phyloP scores from a whole-genome alignment of 805 yeast genomes.

The Alloascoidea hylecoeti region DNA sequence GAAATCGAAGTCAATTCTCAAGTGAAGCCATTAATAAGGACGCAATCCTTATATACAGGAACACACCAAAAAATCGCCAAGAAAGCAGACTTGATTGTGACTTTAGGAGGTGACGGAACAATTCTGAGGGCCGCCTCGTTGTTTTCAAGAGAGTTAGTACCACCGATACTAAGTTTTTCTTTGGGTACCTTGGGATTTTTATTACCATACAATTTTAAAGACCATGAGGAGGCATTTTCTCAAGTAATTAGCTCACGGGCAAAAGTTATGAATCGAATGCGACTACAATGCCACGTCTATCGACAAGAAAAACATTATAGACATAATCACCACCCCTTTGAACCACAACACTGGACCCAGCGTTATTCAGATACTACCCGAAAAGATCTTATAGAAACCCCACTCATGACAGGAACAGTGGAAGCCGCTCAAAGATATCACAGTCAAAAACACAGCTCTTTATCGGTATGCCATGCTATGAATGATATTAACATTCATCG shows the following conservation, averaged over 20 bases:
- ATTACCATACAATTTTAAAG: slow-evolving; percentile 70
- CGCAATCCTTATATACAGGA: slow-evolving; percentile 54
- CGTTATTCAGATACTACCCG: slow-evolving; percentile 1
- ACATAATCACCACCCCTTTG: not conserved
- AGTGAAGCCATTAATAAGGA: slow-evolving; percentile 7
- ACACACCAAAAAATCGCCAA: slow-evolving; percentile 35
- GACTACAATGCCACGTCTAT: slow-evolving; percentile 46
- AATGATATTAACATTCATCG: slow-evolving; percentile 84
- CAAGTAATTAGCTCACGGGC: slow-evolving; percentile 56
- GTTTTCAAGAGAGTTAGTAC: slow-evolving; percentile 58
- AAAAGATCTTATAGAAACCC: slow-evolving; percentile 4
- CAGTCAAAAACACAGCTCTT: too few relatives aligned
- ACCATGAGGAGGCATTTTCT: slow-evolving; percentile 44
- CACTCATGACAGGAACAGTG: slow-evolving; percentile 11
- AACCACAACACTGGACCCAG: not conserved
- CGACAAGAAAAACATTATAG: slow-evolving; percentile 15
- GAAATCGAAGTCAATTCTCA: not conserved
- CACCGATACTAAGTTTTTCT: slow-evolving; percentile 82
- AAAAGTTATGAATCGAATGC: slow-evolving; percentile 57
- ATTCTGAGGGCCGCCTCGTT: slow-evolving; percentile 71
- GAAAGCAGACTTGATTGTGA: slow-evolving; percentile 69
- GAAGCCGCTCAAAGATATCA: slow-evolving; percentile 18
- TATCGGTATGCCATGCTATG: slow-evolving; percentile 59
- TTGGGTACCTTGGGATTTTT: slow-evolving; percentile 86
- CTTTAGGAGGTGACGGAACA: slow-evolving; percentile 96